Evolutionary conservation across 2,329 filamentous ascomycete genomes (phyloP), one percentile per base, ranked within the genome.

Genomic region (Juglanconis sp.): DNA sequence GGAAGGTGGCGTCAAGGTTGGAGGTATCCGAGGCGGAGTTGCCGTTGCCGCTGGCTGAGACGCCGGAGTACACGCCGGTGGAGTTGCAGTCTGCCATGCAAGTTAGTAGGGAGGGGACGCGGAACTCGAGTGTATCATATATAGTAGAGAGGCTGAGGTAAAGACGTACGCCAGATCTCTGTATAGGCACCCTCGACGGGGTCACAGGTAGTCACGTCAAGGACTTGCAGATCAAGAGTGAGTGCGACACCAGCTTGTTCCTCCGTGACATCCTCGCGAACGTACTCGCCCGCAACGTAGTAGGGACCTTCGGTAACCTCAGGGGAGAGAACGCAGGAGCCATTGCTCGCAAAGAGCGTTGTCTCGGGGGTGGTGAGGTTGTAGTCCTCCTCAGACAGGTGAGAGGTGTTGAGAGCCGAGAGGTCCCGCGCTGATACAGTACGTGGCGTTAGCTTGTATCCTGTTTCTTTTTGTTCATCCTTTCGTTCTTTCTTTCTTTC

Each of bases 221-320:
- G 72, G 58, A 81, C 72, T 65, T 82, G 79, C 53, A 80, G 71
- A 53, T 82, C 79, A 7, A 80, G 66, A 32, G 75, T 73, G 30
- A 82, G 66, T 2, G 72, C 69, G 1, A 82, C 73, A 56, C 80
- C 80, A 15, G 68, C 61, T 65, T 82, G 72, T 9, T 65, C 66
- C 49, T 82, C 79, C 44, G 72, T 72, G 47, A 82, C 65, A 62
- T 82, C 69, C 31, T 70, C 42, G 49, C 80, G 77, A 57, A 82
- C 69, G 59, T 73, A 72, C 66, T 82, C 79, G 47, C 79, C 80
- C 24, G 72, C 67, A 55, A 81, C 76, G 63, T 76, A 85, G 72
- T 83, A 85, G 24, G 82, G 82, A 0, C 81, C 81, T 67, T 82
- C 74, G 3, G 77, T 83, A 24, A 78, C 77, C 67, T 84, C 81